These are phyloP conservation scores for Elongisporangium undulatum DNA, from an alignment of 352 stramenopile genomes.

Conservation along the genomic window DNA sequence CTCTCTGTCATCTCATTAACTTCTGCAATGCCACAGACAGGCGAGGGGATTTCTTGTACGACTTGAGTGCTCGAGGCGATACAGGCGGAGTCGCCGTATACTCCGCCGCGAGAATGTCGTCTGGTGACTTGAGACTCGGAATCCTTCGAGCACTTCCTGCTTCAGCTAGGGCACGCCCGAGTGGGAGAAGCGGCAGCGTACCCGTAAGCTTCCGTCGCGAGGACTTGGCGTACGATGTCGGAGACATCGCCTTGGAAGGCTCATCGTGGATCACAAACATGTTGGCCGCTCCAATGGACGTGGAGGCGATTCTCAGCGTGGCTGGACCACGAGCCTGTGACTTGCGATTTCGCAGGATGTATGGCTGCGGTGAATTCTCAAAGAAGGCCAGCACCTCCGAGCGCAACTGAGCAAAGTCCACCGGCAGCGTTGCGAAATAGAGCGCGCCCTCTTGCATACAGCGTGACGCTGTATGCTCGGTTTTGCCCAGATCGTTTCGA, in stretches of 20 bases:
- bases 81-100: slow-evolving; percentile 20
- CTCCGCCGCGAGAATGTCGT: slow-evolving; percentile 22
- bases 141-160: slow-evolving; percentile 9
- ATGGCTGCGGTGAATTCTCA: slow-evolving; percentile 46
- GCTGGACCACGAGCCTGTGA: slow-evolving; percentile 10
- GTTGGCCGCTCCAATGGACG: slow-evolving; percentile 35
- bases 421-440: slow-evolving; percentile 54
- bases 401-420: slow-evolving; percentile 59
- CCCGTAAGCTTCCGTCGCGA: slow-evolving; percentile 26
- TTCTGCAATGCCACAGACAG: slow-evolving; percentile 38
- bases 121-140: slow-evolving; percentile 8
- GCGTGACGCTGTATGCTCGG: slow-evolving; percentile 21
- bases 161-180: background rate
- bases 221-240: slow-evolving; percentile 29
- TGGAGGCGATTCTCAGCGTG: slow-evolving; percentile 14
- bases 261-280: slow-evolving; percentile 34
- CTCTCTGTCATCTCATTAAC: slow-evolving; percentile 43
- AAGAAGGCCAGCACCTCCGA: slow-evolving; percentile 48
- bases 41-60: slow-evolving; percentile 37
- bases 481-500: slow-evolving; percentile 22
- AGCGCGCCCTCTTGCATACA: slow-evolving; percentile 46
- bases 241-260: slow-evolving; percentile 27
- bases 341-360: slow-evolving; percentile 52
- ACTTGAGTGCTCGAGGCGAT: slow-evolving; percentile 40
- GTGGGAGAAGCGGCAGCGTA: slow-evolving; percentile 11